Conservation (phyloP, 1,284 basidiomycete species). For the Mycena sp. region DNA sequence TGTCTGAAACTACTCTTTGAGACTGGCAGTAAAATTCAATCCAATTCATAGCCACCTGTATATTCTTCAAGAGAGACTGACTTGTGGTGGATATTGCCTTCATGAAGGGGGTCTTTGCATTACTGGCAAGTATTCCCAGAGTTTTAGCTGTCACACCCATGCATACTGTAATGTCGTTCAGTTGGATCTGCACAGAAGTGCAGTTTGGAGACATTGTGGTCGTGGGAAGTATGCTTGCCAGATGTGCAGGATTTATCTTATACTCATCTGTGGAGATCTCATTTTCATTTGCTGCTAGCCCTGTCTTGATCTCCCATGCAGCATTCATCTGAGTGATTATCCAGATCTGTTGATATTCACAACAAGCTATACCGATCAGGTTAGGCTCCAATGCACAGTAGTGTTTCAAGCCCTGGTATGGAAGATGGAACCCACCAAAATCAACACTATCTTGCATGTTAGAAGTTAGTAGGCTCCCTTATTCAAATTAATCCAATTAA, state of each 20-base stretch:
- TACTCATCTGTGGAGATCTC: too few relatives aligned
- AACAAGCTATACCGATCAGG: slow-evolving; percentile 3
- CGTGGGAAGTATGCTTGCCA: too few relatives aligned
- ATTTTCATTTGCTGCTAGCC: neutral
- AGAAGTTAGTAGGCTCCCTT: neutral
- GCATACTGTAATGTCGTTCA: neutral
- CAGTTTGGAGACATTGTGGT: neutral
- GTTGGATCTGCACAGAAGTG: neutral
- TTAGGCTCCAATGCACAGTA: neutral
- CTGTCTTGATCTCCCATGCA: neutral
- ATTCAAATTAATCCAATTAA: neutral
- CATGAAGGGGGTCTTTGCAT: too few relatives aligned
- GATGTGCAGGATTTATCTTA: too few relatives aligned
- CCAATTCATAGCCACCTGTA: too few relatives aligned
- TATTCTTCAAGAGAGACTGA: too few relatives aligned
- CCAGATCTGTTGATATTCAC: neutral
- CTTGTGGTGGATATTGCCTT: too few relatives aligned
- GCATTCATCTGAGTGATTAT: slow-evolving; percentile 3
- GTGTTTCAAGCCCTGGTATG: neutral
- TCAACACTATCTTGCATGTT: neutral
- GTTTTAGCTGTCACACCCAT: too few relatives aligned
- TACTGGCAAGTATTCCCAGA: too few relatives aligned
- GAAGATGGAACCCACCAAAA: neutral
- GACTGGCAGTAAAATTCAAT: too few relatives aligned
- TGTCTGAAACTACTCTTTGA: too few relatives aligned